Percentiles rank a stretch among this genome's conserved stretches.
phyloP scores from a whole-genome alignment of 148 eudicot species.

The Heliosperma pusillum region DNA sequence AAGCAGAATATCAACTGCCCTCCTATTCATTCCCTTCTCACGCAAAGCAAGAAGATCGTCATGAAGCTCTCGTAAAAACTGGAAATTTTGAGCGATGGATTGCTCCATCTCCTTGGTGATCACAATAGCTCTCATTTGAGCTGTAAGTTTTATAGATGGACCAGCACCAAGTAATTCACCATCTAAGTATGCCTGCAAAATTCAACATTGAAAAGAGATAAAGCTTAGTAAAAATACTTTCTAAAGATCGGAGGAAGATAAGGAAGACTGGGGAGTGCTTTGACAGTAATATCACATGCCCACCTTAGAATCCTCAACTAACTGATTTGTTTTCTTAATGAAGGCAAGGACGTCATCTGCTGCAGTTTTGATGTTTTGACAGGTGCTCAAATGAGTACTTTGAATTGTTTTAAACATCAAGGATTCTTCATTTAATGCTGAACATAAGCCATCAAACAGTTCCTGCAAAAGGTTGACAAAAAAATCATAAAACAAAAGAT shows the following conservation, averaged over 20 bases:
- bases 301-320: conserved; percentile 74
- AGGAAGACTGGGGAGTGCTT: not conserved
- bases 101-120: conserved; percentile 61
- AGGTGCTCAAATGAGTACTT: conserved; percentile 50
- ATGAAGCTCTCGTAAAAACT: conserved; percentile 52
- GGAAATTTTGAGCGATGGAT: conserved; percentile 51
- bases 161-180: conserved; percentile 56
- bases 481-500: not conserved
- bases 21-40: conserved; percentile 32
- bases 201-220: not conserved
- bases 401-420: conserved; percentile 61
- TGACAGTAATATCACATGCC: conserved; percentile 1
- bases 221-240: not conserved
- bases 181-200: conserved; percentile 61
- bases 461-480: conserved; percentile 47
- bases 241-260: not conserved
- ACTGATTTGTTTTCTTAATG: conserved; percentile 49
- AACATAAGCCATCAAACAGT: conserved; percentile 64
- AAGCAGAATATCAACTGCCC: conserved; percentile 56
- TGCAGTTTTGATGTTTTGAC: conserved; percentile 49
- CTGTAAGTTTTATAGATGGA: conserved; percentile 29
- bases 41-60: conserved; percentile 39
- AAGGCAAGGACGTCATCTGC: conserved; percentile 40
- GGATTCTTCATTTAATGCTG: conserved; percentile 53
- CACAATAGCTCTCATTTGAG: conserved; percentile 42